Conservation (phyloP, 1,284 basidiomycete species). For the Sporisorium reilianum region DNA sequence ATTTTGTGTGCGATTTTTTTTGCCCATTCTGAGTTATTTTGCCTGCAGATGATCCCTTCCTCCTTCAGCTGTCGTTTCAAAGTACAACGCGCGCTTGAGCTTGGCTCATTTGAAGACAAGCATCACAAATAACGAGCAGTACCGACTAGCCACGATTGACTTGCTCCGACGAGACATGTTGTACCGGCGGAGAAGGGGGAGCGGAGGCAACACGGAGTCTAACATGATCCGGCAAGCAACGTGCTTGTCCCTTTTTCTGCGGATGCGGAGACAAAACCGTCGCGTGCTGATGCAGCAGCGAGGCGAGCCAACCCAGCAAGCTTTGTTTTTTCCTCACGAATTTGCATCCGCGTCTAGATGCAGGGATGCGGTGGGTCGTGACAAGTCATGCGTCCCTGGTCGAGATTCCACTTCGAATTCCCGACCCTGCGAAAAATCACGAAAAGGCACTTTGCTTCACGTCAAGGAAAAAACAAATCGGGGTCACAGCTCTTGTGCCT, state of each 20-base stretch:
- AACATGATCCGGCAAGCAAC: conserved; percentile 4
- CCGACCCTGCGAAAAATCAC: background rate
- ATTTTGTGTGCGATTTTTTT: background rate
- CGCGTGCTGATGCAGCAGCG: background rate
- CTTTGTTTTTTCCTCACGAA: conserved; percentile 9
- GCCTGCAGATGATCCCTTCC: background rate
- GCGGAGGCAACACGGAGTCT: background rate
- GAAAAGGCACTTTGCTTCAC: conserved; percentile 11
- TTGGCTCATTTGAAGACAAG: no score
- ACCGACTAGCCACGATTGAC: no score
- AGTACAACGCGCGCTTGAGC: no score
- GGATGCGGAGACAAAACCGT: background rate
- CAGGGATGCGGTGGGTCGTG: conserved; percentile 7
- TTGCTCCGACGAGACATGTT: no score
- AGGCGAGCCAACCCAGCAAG: conserved; percentile 5
- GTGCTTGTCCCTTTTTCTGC: background rate
- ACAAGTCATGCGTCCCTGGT: conserved; percentile 12
- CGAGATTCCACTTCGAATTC: conserved; percentile 1
- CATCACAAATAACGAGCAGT: no score
- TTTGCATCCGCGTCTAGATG: conserved; percentile 14
- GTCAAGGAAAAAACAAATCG: conserved; percentile 8
- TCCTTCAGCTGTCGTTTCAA: background rate
- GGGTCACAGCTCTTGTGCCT: conserved; percentile 3
- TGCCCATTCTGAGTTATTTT: background rate
- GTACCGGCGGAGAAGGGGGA: background rate